These are phyloP conservation scores for Fusarium agapanthi DNA, from an alignment of 2,329 filamentous ascomycete genomes.

Conservation along the genomic window DNA sequence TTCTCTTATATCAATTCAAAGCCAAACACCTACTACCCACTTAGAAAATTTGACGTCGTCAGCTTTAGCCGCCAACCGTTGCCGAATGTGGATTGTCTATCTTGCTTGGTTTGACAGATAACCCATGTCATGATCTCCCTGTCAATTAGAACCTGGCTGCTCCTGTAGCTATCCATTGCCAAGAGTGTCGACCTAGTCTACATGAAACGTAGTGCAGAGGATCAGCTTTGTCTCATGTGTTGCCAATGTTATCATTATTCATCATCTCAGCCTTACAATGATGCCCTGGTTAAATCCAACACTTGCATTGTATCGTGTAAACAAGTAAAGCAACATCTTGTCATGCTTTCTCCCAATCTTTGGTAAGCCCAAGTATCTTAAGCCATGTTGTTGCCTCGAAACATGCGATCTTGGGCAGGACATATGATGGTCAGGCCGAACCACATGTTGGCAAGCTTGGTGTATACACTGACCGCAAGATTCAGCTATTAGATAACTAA, in stretches of 20 bases:
- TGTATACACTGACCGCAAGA: not conserved
- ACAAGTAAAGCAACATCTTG: not conserved
- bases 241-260: constrained; percentile 19
- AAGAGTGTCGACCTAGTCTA: not conserved
- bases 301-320: not conserved
- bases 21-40: not conserved
- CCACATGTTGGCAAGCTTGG: not conserved
- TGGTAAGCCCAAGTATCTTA: not conserved
- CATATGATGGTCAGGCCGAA: not conserved
- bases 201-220: constrained; percentile 25
- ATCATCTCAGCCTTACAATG: constrained; percentile 10
- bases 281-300: not conserved
- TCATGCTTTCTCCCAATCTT: not conserved
- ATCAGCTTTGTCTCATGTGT: constrained; percentile 23
- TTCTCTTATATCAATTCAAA: not conserved
- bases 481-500: not conserved
- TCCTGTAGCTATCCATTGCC: not conserved
- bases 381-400: not conserved
- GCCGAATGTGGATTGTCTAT: constrained; percentile 6
- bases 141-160: not conserved
- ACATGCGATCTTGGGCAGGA: not conserved
- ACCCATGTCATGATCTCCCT: constrained; percentile 21
- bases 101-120: constrained; percentile 16
- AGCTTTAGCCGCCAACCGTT: constrained; percentile 14
- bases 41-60: not conserved